Percentiles rank a stretch among this genome's conserved stretches.
Evolutionary conservation across 2,329 filamentous ascomycete genomes (phyloP).

Genomic region (Aspergillus proliferans): DNA sequence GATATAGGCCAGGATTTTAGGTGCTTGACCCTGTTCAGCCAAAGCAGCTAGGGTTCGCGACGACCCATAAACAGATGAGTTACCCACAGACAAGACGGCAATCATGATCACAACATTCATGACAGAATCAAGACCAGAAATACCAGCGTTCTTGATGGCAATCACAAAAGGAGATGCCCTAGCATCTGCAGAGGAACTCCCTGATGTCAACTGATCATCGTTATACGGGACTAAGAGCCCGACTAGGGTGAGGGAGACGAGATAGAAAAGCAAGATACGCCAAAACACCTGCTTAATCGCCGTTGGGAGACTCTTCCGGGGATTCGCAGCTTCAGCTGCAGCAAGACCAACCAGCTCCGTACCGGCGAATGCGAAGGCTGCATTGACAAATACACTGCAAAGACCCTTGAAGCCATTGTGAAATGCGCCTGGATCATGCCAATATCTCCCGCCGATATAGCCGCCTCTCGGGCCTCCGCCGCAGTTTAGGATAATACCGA

Average conservation of each 20-base stretch:
- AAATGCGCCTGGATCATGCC: constrained; percentile 69
- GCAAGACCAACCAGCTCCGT: constrained; percentile 58
- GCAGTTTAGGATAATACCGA: constrained; percentile 79
- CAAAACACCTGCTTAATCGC: constrained; percentile 94
- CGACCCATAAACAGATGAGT: constrained; percentile 85
- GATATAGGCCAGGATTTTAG: constrained; percentile 69
- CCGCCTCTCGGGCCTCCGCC: constrained; percentile 66
- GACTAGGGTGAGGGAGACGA: constrained; percentile 73
- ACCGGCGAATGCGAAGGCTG: constrained; percentile 57
- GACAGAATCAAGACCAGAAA: constrained; percentile 71
- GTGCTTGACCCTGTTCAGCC: constrained; percentile 80
- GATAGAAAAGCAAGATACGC: constrained; percentile 86
- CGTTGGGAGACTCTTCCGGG: constrained; percentile 67
- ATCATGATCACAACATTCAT: constrained; percentile 96
- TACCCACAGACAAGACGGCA: constrained; percentile 83
- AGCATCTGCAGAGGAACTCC: constrained; percentile 55
- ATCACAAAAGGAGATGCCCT: constrained; percentile 89
- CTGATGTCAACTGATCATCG: constrained; percentile 57
- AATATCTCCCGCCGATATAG: constrained; percentile 76
- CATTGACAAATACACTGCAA: constrained; percentile 58
- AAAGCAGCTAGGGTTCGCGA: constrained; percentile 84
- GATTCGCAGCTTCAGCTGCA: constrained; percentile 54
- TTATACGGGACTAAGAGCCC: constrained; percentile 74
- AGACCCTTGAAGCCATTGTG: constrained; percentile 63
- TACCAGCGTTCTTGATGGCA: constrained; percentile 77